phyloP scores from a whole-genome alignment of 148 eudicot species.

The Vaccinium darrowii region DNA sequence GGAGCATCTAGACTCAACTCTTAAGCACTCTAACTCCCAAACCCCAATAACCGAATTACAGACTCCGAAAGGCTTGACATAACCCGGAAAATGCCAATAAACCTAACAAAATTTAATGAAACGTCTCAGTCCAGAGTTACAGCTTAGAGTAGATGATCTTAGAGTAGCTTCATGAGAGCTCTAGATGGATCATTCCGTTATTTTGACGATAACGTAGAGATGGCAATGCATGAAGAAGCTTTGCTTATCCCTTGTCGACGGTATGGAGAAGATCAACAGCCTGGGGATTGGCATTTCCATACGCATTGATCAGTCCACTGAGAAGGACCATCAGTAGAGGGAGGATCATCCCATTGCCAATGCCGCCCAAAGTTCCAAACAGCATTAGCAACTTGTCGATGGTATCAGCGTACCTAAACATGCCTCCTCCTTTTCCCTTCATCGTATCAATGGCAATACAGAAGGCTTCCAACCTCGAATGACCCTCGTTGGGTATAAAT shows the following conservation, averaged over 20 bases:
- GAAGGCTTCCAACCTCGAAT: not conserved
- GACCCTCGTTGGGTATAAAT: not conserved
- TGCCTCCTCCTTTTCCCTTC: not conserved
- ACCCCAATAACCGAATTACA: no score
- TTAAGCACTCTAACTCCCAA: no score
- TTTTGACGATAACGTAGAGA: not conserved
- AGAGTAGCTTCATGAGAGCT: not conserved
- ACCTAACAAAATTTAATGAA: no score
- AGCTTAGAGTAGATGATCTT: no score
- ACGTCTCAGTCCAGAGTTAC: no score
- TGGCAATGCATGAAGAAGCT: no score
- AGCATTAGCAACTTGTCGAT: not conserved
- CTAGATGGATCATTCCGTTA: not conserved
- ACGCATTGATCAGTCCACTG: conserved; percentile 30
- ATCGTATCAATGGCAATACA: not conserved
- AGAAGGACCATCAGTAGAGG: conserved; percentile 41
- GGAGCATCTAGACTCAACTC: no score
- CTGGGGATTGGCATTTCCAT: conserved; percentile 15
- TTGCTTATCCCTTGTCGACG: conserved; percentile 32
- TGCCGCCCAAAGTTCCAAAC: not conserved
- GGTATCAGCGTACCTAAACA: not conserved
- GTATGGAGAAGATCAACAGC: conserved; percentile 7
- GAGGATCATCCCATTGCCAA: conserved; percentile 19
- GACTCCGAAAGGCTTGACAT: no score
- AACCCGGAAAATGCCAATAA: no score